Evolutionary conservation across 2,329 filamentous ascomycete species (phyloP).

Genomic region (Alternaria alternata): DNA sequence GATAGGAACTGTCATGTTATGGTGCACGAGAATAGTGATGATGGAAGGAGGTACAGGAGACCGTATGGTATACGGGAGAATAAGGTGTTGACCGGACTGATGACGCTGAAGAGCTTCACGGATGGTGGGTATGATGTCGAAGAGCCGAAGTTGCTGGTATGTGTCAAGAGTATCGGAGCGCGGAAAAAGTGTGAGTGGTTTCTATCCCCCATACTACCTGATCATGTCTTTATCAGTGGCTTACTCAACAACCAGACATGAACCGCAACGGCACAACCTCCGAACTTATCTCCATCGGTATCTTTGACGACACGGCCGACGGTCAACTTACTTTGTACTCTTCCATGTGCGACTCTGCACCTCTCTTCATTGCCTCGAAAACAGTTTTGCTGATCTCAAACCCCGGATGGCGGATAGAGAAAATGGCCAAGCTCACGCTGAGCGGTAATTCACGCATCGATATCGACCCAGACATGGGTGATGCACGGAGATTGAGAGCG

Average conservation of each 20-base stretch:
- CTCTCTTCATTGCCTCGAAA: slow-evolving; percentile 56
- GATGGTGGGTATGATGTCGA: slow-evolving; percentile 63
- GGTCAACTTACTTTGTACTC: slow-evolving; percentile 65
- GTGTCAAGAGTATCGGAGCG: slow-evolving; percentile 65
- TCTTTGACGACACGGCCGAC: slow-evolving; percentile 67
- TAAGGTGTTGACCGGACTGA: slow-evolving; percentile 57
- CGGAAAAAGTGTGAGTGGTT: slow-evolving; percentile 56
- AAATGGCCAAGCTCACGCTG: slow-evolving; percentile 47
- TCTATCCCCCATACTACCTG: neutral
- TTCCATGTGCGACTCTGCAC: slow-evolving; percentile 56
- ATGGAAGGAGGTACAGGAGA: slow-evolving; percentile 54
- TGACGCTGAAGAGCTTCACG: slow-evolving; percentile 65
- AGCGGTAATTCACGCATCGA: slow-evolving; percentile 60
- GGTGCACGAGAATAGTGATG: slow-evolving; percentile 60
- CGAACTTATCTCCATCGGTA: slow-evolving; percentile 59
- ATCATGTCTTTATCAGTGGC: neutral
- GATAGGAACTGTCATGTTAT: slow-evolving; percentile 63
- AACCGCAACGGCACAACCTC: slow-evolving; percentile 57
- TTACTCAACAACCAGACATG: slow-evolving; percentile 45
- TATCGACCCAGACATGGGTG: slow-evolving; percentile 62
- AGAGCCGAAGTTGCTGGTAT: slow-evolving; percentile 63
- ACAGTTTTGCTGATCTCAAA: slow-evolving; percentile 62
- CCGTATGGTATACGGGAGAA: slow-evolving; percentile 55
- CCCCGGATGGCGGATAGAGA: slow-evolving; percentile 53
- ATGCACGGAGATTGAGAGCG: slow-evolving; percentile 62